These are phyloP conservation scores for Plasmopara halstedii DNA, from an alignment of 352 stramenopile genomes.

Conservation along the genomic window DNA sequence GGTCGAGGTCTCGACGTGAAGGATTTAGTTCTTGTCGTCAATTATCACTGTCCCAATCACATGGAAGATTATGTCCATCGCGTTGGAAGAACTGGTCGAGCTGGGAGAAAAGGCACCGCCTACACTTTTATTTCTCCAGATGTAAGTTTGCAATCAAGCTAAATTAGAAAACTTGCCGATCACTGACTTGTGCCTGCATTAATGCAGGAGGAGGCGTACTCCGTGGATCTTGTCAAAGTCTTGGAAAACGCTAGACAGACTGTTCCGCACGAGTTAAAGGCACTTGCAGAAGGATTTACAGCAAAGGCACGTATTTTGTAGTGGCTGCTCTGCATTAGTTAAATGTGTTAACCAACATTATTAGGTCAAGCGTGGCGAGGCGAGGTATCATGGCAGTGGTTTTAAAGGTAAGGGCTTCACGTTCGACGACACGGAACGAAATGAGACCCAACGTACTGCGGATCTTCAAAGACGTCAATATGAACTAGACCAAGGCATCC, in stretches of 20 bases:
- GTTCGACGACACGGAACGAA: constrained; percentile 97
- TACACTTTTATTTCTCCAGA: constrained; percentile 99
- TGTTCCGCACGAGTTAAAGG: constrained; percentile 79
- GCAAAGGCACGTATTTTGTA: constrained; percentile 64
- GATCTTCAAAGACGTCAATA: constrained; percentile 89
- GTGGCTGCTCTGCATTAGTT: background rate
- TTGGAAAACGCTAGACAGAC: constrained; percentile 84
- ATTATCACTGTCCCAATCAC: constrained; percentile 99
- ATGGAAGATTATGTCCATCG: constrained; percentile 99
- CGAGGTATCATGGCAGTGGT: constrained; percentile 92
- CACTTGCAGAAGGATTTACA: constrained; percentile 93
- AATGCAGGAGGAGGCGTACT: constrained; percentile 93
- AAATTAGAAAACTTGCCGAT: background rate
- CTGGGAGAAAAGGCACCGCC: constrained; percentile 93
- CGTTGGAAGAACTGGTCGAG: constrained; percentile 94
- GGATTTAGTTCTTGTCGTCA: constrained; percentile 97
- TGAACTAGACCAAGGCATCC: constrained; percentile 79
- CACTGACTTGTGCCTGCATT: constrained; percentile 7
- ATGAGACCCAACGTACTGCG: constrained; percentile 91
- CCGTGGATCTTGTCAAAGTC: constrained; percentile 95
- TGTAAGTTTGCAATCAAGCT: constrained; percentile 31
- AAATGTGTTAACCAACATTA: constrained; percentile 1
- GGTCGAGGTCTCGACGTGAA: constrained; percentile 98
- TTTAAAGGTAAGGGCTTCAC: constrained; percentile 98
- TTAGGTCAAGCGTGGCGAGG: constrained; percentile 91